Conservation (phyloP, 148 eudicot genomes). For the Nepenthes gracilis region DNA sequence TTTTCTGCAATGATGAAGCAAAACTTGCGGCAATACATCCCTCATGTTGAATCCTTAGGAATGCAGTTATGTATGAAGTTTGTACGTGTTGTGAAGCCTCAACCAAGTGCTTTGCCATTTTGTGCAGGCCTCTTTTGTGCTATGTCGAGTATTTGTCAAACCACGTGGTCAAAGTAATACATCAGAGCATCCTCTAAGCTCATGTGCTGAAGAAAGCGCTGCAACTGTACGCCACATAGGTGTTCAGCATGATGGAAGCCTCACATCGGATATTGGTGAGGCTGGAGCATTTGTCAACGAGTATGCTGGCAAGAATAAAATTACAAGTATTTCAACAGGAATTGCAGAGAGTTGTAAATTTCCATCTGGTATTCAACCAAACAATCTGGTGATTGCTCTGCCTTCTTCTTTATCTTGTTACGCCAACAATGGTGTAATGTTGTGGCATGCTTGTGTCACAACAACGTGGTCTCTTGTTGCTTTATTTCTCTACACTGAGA, state of each 20-base stretch:
- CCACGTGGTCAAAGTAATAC: slow-evolving; percentile 16
- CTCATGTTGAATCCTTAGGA: too few species aligned
- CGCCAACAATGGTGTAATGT: too few species aligned
- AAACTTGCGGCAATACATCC: too few species aligned
- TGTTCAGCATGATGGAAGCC: slow-evolving; percentile 33
- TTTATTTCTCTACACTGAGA: too few species aligned
- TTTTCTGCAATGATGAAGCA: too few species aligned
- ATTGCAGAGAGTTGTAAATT: too few species aligned
- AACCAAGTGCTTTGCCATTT: slow-evolving; percentile 1
- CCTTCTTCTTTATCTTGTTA: too few species aligned
- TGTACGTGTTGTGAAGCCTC: not conserved
- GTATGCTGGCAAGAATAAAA: slow-evolving; percentile 11
- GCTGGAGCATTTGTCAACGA: slow-evolving; percentile 16
- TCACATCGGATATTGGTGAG: slow-evolving; percentile 18
- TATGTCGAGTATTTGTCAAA: slow-evolving; percentile 37
- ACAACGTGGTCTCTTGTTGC: too few species aligned
- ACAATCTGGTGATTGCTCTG: too few species aligned
- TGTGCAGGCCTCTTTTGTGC: slow-evolving; percentile 43
- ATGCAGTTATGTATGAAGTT: not conserved
- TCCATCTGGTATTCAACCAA: too few species aligned
- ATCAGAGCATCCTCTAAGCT: slow-evolving; percentile 32
- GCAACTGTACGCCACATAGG: slow-evolving; percentile 44
- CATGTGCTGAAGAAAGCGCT: slow-evolving; percentile 34
- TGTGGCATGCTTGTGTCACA: too few species aligned
- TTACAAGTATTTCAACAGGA: slow-evolving; percentile 9